phyloP scores from a whole-genome alignment of 2,329 filamentous ascomycete species.

The Colletotrichum limetticola region DNA sequence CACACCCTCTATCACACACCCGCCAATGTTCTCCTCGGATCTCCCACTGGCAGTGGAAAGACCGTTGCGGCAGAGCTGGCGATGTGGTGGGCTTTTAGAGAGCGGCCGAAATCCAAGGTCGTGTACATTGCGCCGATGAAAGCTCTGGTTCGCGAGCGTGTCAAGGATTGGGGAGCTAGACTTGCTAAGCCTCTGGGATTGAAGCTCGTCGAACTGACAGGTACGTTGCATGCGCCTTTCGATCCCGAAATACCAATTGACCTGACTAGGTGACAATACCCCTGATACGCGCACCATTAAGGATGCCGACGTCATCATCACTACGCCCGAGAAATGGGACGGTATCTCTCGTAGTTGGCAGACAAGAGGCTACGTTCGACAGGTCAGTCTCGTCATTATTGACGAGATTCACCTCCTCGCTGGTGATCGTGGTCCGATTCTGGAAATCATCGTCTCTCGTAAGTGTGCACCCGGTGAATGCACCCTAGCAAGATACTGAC shows the following conservation, averaged over 20 bases:
- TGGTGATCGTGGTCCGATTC: conserved; percentile 93
- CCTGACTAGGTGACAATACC: conserved; percentile 78
- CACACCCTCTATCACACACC: conserved; percentile 94
- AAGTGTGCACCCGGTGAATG: conserved; percentile 41
- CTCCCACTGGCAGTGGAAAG: conserved; percentile 96
- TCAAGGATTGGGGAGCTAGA: conserved; percentile 91
- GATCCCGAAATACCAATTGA: neutral
- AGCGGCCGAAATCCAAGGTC: conserved; percentile 94
- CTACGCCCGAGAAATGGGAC: conserved; percentile 99
- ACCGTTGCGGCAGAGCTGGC: conserved; percentile 95
- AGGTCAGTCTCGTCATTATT: conserved; percentile 96
- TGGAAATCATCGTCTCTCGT: conserved; percentile 92
- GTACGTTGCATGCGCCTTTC: conserved; percentile 43
- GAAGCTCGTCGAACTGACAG: conserved; percentile 94
- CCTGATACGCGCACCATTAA: conserved; percentile 96
- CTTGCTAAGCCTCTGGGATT: conserved; percentile 85
- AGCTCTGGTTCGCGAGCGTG: conserved; percentile 93
- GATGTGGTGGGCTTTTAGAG: conserved; percentile 99
- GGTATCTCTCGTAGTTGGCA: conserved; percentile 99
- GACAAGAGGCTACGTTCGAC: conserved; percentile 93
- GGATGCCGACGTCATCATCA: conserved; percentile 97
- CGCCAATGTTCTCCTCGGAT: conserved; percentile 92
- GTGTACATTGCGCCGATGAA: conserved; percentile 99
- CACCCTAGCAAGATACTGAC: neutral
- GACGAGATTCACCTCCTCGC: conserved; percentile 99